Evolutionary conservation across 768 basidiomycete species (phyloP).

Genomic region (Amanita polypyramis): DNA sequence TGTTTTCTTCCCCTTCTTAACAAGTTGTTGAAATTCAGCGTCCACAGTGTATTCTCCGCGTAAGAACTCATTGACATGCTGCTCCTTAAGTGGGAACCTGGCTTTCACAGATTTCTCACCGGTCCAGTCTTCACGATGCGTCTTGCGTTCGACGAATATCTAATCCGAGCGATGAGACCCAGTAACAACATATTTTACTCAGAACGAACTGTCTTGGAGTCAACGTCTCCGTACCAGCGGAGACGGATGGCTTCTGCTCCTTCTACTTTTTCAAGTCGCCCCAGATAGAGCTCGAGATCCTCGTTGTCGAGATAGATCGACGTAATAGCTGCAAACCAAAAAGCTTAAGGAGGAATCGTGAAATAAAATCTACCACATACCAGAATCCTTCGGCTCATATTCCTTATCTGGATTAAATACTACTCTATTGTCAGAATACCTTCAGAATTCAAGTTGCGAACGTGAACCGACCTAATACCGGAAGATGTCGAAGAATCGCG

Average conservation of each 20-base stretch:
- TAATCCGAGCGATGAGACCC: conserved; percentile 15
- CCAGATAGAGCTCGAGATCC: conserved; percentile 91
- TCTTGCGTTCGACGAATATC: conserved; percentile 87
- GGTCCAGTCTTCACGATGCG: conserved; percentile 97
- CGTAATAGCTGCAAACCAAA: background rate
- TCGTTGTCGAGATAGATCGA: conserved; percentile 98
- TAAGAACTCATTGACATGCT: conserved; percentile 85
- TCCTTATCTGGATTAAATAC: conserved; percentile 94
- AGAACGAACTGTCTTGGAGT: conserved; percentile 56
- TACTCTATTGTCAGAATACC: conserved; percentile 17
- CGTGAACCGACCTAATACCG: conserved; percentile 67
- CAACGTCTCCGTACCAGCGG: conserved; percentile 92
- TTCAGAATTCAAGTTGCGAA: background rate
- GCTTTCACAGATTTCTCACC: conserved; percentile 98
- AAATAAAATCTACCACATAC: conserved; percentile 24
- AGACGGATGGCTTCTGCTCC: conserved; percentile 95
- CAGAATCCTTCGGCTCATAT: conserved; percentile 76
- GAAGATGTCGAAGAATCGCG: conserved; percentile 84
- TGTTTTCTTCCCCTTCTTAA: conserved; percentile 85
- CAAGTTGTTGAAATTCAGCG: conserved; percentile 79
- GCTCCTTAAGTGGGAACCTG: conserved; percentile 91
- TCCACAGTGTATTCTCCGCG: conserved; percentile 89
- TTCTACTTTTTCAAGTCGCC: conserved; percentile 95
- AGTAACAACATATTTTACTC: background rate
- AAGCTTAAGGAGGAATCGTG: background rate